Conservation (phyloP, 306 rosid species). For the Medicago ruthenica region DNA sequence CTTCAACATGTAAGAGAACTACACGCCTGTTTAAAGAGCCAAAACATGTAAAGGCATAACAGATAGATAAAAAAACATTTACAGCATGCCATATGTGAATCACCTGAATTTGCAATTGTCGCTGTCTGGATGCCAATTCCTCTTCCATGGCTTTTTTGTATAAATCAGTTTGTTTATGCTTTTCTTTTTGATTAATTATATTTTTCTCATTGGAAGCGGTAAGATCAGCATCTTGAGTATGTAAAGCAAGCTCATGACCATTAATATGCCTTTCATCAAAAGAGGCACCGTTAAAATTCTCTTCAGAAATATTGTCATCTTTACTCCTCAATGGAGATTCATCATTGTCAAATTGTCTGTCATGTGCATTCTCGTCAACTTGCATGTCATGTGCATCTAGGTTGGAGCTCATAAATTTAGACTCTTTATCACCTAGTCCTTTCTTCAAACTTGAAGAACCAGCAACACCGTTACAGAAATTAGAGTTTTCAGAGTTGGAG, state of each 20-base stretch:
- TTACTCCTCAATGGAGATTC: conserved; percentile 35
- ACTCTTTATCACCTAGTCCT: conserved; percentile 43
- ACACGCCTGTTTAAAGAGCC: conserved; percentile 1
- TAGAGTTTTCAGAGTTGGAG: conserved; percentile 19
- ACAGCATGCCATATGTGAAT: conserved; percentile 26
- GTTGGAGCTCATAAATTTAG: conserved; percentile 31
- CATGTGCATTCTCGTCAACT: conserved; percentile 36
- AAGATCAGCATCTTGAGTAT: conserved; percentile 41
- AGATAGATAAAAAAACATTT: background rate
- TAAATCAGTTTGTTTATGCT: conserved; percentile 84
- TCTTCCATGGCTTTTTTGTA: conserved; percentile 80
- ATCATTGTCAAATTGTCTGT: conserved; percentile 32
- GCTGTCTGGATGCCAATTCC: conserved; percentile 90
- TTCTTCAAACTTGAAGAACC: conserved; percentile 42
- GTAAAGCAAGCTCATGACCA: conserved; percentile 30
- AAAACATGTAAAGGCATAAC: conserved; percentile 25
- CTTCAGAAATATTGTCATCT: conserved; percentile 29
- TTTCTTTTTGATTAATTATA: conserved; percentile 76
- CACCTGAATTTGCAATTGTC: conserved; percentile 86
- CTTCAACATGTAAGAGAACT: background rate
- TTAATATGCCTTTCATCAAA: conserved; percentile 44
- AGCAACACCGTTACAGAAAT: conserved; percentile 39
- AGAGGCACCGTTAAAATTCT: conserved; percentile 32
- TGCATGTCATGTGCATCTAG: conserved; percentile 35
- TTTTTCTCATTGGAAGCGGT: conserved; percentile 39